Conservation (phyloP, 163 green algal species). For the Coccomyxa subellipsoidea region DNA sequence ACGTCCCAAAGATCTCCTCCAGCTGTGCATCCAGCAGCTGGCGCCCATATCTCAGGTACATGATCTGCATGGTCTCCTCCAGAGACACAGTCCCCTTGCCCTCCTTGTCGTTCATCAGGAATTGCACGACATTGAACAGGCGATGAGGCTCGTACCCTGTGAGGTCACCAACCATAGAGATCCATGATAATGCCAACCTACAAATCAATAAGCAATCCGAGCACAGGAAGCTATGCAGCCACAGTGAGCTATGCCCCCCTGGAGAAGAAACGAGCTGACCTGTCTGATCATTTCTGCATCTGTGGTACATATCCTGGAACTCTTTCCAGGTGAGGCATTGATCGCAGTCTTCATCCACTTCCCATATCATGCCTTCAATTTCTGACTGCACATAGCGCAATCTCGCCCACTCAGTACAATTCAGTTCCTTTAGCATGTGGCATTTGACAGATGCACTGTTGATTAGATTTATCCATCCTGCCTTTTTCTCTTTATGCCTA, state of each 20-base stretch:
- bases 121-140: slow-evolving; percentile 93
- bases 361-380: slow-evolving; percentile 95
- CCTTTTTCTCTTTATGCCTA: slow-evolving; percentile 68
- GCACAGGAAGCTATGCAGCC: too few relatives aligned
- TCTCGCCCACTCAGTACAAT: too few relatives aligned
- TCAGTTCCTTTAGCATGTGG: too few relatives aligned
- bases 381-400: slow-evolving; percentile 51
- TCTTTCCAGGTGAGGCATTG: slow-evolving; percentile 77
- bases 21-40: slow-evolving; percentile 79
- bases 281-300: slow-evolving; percentile 72
- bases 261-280: slow-evolving; percentile 27
- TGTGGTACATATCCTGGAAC: slow-evolving; percentile 84
- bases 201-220: too few relatives aligned
- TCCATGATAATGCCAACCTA: too few relatives aligned
- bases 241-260: too few relatives aligned
- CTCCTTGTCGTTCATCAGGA: slow-evolving; percentile 90
- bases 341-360: slow-evolving; percentile 96
- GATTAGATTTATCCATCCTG: too few relatives aligned
- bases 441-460: too few relatives aligned
- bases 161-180: too few relatives aligned
- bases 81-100: slow-evolving; percentile 65
- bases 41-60: slow-evolving; percentile 87
- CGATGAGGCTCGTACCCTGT: slow-evolving; percentile 84
- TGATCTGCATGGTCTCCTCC: slow-evolving; percentile 87
- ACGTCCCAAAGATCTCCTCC: slow-evolving; percentile 89